These are phyloP conservation scores for Cryoendolithus antarcticus DNA, from an alignment of 2,329 filamentous ascomycete species.

Conservation along the genomic window DNA sequence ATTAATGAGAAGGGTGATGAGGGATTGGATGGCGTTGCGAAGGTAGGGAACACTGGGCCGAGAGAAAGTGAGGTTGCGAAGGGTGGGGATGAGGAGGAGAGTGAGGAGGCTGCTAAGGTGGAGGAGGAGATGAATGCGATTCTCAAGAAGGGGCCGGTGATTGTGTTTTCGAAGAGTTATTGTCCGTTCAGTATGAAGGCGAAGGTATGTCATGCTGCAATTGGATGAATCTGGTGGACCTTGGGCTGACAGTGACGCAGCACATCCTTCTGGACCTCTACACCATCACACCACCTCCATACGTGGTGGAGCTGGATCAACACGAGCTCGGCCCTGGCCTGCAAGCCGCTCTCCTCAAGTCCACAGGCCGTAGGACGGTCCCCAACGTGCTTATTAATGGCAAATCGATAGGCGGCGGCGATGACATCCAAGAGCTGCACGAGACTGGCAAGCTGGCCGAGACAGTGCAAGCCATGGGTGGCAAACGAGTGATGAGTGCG, in stretches of 20 bases:
- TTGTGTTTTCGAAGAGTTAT: conserved; percentile 93
- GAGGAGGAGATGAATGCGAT: conserved; percentile 65
- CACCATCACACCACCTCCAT: conserved; percentile 66
- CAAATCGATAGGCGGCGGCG: conserved; percentile 77
- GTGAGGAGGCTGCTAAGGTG: conserved; percentile 49
- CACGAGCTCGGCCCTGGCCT: conserved; percentile 60
- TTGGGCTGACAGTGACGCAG: conserved; percentile 4
- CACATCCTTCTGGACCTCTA: conserved; percentile 73
- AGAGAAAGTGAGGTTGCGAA: conserved; percentile 18
- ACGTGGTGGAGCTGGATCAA: conserved; percentile 80
- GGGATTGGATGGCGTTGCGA: conserved; percentile 30
- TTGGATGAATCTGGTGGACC: neutral
- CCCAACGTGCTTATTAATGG: conserved; percentile 86
- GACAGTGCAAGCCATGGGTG: conserved; percentile 62
- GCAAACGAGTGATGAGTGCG: conserved; percentile 44
- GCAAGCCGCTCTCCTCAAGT: conserved; percentile 58
- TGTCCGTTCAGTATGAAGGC: conserved; percentile 78
- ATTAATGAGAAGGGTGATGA: conserved; percentile 22
- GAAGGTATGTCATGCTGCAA: conserved; percentile 39
- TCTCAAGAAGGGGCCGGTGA: conserved; percentile 72
- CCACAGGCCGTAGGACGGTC: conserved; percentile 73
- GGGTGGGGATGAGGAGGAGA: conserved; percentile 32
- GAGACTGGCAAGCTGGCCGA: conserved; percentile 50
- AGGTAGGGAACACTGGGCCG: conserved; percentile 30
- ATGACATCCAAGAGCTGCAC: conserved; percentile 63